Base-by-base conservation (phyloP, 225 moss, liverwort and hornwort genomes). In the Sphagnum tenellum region DNA sequence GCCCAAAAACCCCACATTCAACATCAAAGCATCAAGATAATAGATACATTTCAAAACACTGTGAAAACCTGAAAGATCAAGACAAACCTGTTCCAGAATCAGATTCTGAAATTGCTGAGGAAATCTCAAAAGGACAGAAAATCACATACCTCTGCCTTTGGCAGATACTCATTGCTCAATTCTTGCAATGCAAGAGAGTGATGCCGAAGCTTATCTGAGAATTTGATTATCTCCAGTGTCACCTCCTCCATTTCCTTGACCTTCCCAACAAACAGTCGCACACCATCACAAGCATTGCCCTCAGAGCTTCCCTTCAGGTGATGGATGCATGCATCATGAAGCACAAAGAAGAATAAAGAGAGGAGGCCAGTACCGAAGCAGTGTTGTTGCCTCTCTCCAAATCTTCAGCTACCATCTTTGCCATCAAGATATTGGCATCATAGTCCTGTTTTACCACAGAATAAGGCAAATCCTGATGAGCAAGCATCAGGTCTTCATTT, bases 401-500 rank as follows among this genome's bases (percentile, higher is more conserved):
- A 60, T 88, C 88, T 75, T 91, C 91, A 8, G 88, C 91, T 50
- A 91, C 86, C 9, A 86, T 56, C 76, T 88, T 88, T 49, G 82
- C 79, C 44, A 78, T 72, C 5, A 91, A 73, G n/a, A 79, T 71
- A 3, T 66, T 70, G 9, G 69, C 61, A 64, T 74, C 66, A 8
- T 74, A 7, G 14, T 78, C 78, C 78, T 78, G 78, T 52, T 60
- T 3, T 12, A 3, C 14, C 46, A 51, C 14, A 48, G 8, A 47
- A 0, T 11, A 5, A 10, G 4, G 29, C n/a, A 14, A 44, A 49
- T 5, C 5, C 13, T 55, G 8, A 11, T 7, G 6, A 66, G 47
- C 12, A 7, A 56, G 5, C n/a, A 44, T 45, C 5, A 66, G 9
- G 61, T 44, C 29, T 29, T 29, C 29, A 29, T 29, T 29, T 29